Evolutionary conservation across 2,329 filamentous ascomycete genomes (phyloP), one percentile per base, ranked within the genome.

Genomic region (Chrysosporium keratinophilum): DNA sequence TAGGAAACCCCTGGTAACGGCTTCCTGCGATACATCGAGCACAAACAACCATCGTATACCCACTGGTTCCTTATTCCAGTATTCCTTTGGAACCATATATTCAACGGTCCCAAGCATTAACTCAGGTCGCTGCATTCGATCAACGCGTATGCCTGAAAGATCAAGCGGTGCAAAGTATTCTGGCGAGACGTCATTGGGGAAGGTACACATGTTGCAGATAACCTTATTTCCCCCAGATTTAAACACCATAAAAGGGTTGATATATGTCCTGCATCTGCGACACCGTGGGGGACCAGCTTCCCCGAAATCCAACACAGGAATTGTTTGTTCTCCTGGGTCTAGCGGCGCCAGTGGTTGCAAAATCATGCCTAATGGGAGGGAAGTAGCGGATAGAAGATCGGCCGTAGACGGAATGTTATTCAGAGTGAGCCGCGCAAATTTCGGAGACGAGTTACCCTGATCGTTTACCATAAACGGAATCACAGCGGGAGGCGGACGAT

Each of bases 171-270:
- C 86, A 68, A 95, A 98, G 71, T 98, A 98, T 66, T 96, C 91
- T 1, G 87, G 73, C 0, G 88, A 76, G 0, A 94, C 94, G 65
- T 98, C 93, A 67, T 97, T 98, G 48, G 93, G 89, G 68, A 97
- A 95, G 19, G 87, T 93, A 74, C 93, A 98, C 72, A 98, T 87
- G 66, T 98, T 98, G 75, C 93, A 98, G 50, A 95, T 88, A 67
- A 95, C 94, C 68, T 95, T 95, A 73, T 91, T 95, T 54, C 93
- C 93, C 37, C 91, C 91, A 14, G 86, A 85, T 56, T 86, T 81
- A 77, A 98, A 98, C 66, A 90, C 87, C 93, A 98, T 97, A 68
- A 98, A 98, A 1, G 93, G 93, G 66, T 98, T 98, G 73, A 98
- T 94, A 71, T 98, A 98, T 12, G 91, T 86, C 66, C 93, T 81